Evolutionary conservation across 2,329 filamentous ascomycete species (phyloP), one percentile per base, ranked within the genome.

Genomic region (Colletotrichum sp.): DNA sequence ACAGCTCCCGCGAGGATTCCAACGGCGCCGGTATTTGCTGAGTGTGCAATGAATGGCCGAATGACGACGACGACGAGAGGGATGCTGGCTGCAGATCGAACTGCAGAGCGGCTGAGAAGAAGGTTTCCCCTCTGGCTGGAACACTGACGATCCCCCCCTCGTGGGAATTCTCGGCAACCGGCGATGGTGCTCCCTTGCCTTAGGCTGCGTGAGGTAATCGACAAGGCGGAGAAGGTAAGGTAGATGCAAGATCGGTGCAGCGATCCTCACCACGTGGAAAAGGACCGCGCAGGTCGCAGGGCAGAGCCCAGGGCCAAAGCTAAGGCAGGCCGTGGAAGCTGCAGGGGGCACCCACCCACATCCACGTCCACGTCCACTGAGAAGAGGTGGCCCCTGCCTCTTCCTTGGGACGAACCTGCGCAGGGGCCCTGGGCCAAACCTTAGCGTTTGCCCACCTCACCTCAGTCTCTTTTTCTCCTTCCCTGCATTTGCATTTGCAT

Each of bases 251-350:
- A 52, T 52, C 44, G 44, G n/a, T 49, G 44, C 44, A 49, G 44
- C 44, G 44, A 49, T 21, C 26, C 26, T 21, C 70, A 52, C 63
- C 73, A 76, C 69, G 73, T 73, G 73, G 73, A 8, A 49, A 24
- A 44, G 15, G 21, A 34, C 32, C 32, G 30, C 15, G 18, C 30
- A 36, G 26, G 65, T 55, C 16, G 52, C 30, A 36, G 21, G 39
- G 18, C 16, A 59, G 12, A 15, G 62, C 16, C 65, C n/a, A 30
- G 18, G 39, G 18, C n/a, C 68, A n/a, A 15, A 34, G 67, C 44
- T 49, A 49, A 49, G 13, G 28, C 30, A 71, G 18, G 16, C 39
- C 8, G 39, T 44, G 39, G 39, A n/a, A 6, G 39, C 5, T 44
- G 34, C 15, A 39, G n/a, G 39, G 16, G 36, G 55, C 44, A 52